A percentile compares a stretch with the other conserved stretches of the same genome.
Conservation (phyloP, 192 early-diverging fungal genomes). For the Funneliformis mosseae region DNA sequence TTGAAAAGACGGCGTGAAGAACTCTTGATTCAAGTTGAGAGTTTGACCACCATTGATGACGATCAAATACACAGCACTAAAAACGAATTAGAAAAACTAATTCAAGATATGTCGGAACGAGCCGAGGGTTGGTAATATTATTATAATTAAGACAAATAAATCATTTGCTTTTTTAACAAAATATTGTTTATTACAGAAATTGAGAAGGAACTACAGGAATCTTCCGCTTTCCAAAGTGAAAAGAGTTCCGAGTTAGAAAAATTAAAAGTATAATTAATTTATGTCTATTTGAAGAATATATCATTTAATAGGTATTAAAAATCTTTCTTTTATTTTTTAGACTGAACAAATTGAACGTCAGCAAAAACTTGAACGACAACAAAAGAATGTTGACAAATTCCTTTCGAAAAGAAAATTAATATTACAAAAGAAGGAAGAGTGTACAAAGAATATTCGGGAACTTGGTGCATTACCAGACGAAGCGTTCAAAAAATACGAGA, state of each 20-base stretch:
- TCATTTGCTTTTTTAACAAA: not conserved
- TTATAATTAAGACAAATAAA: not conserved
- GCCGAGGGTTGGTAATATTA: conserved; percentile 38
- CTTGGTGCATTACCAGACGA: conserved; percentile 95
- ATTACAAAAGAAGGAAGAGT: conserved; percentile 85
- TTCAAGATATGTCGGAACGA: conserved; percentile 42
- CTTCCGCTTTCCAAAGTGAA: conserved; percentile 26
- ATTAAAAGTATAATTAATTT: conserved; percentile 32
- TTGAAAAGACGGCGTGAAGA: conserved; percentile 70
- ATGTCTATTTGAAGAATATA: not conserved
- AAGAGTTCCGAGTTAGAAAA: conserved; percentile 40
- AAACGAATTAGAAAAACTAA: conserved; percentile 38
- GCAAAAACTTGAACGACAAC: conserved; percentile 53
- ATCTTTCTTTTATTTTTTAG: conserved; percentile 20
- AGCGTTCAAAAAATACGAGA: conserved; percentile 74
- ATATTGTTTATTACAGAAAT: conserved; percentile 39
- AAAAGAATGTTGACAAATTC: conserved; percentile 75
- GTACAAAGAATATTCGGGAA: conserved; percentile 84
- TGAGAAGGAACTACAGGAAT: conserved; percentile 38
- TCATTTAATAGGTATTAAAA: not conserved
- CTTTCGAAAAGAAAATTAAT: conserved; percentile 70
- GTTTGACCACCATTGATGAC: conserved; percentile 48
- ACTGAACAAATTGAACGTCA: conserved; percentile 52
- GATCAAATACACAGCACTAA: conserved; percentile 34
- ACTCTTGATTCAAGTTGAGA: conserved; percentile 63